These are phyloP conservation scores for Microbotryum scabiosae DNA, from an alignment of 1,284 basidiomycete genomes.

Conservation along the genomic window DNA sequence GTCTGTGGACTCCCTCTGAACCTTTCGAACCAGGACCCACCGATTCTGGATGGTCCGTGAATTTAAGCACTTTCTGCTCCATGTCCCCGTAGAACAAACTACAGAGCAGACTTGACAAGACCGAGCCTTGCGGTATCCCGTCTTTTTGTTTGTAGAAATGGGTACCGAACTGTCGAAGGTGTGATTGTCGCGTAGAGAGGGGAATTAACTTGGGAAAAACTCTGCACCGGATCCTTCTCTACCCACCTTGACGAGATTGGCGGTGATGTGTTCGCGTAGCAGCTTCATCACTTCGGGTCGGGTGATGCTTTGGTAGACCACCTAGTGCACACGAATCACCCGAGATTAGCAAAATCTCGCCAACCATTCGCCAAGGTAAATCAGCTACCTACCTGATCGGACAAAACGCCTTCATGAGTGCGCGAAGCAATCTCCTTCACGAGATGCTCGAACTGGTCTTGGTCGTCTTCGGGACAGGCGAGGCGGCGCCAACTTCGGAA, in stretches of 20 bases:
- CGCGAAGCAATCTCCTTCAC: slow-evolving; percentile 57
- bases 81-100: slow-evolving; percentile 90
- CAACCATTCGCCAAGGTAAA: too few species aligned
- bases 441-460: slow-evolving; percentile 60
- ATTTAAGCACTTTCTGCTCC: slow-evolving; percentile 58
- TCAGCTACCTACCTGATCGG: slow-evolving; percentile 58
- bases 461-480: slow-evolving; percentile 64
- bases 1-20: not conserved
- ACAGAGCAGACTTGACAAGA: slow-evolving; percentile 79
- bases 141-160: slow-evolving; percentile 73
- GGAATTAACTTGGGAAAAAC: too few species aligned
- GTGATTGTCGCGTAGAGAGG: not conserved
- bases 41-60: slow-evolving; percentile 53
- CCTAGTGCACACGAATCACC: slow-evolving; percentile 41
- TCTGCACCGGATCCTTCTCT: not conserved
- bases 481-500: slow-evolving; percentile 52
- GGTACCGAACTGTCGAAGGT: slow-evolving; percentile 55
- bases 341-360: not conserved
- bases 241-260: slow-evolving; percentile 78
- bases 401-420: slow-evolving; percentile 69
- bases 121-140: slow-evolving; percentile 93
- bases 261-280: slow-evolving; percentile 77
- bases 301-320: slow-evolving; percentile 52
- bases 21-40: slow-evolving; percentile 44
- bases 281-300: slow-evolving; percentile 59